Evolutionary conservation across 192 early-diverging fungal species (phyloP).

Genomic region (Dissophora ornata): DNA sequence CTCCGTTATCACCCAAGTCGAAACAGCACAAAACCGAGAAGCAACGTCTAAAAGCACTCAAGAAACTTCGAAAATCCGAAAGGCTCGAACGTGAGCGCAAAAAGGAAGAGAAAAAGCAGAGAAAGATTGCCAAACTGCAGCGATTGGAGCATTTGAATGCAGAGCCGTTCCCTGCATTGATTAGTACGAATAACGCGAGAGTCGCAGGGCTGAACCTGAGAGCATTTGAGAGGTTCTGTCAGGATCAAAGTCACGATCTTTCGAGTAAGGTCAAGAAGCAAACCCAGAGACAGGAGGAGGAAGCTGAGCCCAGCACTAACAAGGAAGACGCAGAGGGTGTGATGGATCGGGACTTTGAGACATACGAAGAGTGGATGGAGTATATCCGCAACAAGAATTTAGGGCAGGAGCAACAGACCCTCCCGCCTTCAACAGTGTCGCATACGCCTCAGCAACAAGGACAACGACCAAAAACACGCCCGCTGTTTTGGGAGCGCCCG

Average conservation of each 20-base stretch:
- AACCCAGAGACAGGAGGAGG: background rate
- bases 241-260: too few relatives aligned
- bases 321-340: background rate
- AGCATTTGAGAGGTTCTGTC: slow-evolving; percentile 31
- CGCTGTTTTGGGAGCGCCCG: slow-evolving; percentile 32
- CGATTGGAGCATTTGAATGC: slow-evolving; percentile 3
- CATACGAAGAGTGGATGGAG: slow-evolving; percentile 20
- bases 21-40: slow-evolving; percentile 10
- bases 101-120: slow-evolving; percentile 12
- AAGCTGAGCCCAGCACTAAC: background rate
- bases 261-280: background rate
- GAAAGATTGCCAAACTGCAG: slow-evolving; percentile 6
- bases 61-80: slow-evolving; percentile 4
- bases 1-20: background rate
- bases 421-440: background rate
- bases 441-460: too few relatives aligned
- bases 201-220: slow-evolving; percentile 17
- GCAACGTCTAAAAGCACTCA: background rate
- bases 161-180: slow-evolving; percentile 35
- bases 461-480: too few relatives aligned
- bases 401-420: background rate
- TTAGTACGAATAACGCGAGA: slow-evolving; percentile 40
- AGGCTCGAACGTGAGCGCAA: background rate
- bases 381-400: slow-evolving; percentile 16
- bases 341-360: slow-evolving; percentile 7